Evolutionary conservation across 2,329 filamentous ascomycete genomes (phyloP), one percentile per base, ranked within the genome.

Genomic region (Calonectria hongkongensis): DNA sequence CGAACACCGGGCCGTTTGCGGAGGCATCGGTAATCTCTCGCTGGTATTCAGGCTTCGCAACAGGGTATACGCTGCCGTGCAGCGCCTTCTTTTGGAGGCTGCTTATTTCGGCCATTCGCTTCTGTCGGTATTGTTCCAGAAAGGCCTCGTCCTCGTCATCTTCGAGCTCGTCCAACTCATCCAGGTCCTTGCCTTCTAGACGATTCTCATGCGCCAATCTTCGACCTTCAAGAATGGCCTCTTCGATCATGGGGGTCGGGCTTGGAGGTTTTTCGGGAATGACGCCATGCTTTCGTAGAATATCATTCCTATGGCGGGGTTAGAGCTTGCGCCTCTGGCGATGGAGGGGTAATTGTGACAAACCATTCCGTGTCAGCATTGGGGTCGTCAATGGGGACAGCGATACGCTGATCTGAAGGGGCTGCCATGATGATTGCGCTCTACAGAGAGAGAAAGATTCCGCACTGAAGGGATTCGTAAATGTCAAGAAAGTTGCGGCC

Each of bases 241-340:
- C 96, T 86, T 99, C 94, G 80, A 99, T 98, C 87, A 98, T 93
- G 8, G 96, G 95, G 2, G 97, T 98, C 2, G 97, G 97, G 56
- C 96, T 98, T 3, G 96, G 95, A 0, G 96, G 95, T 83, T 98
- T 98, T 83, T 98, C 96, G n/a, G 97, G 97, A 74, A 99, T 98
- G 77, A 99, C 89, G 77, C 95, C 95, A 87, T 99, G 95, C 84
- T 98, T 97, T 79, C 97, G 94, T 71, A 99, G 92, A 81, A 99
- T 99, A 79, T 99, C 97, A 84, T 99, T 99, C 96, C 96, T 98
- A 75, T 70, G 64, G 73, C 68, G 71, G 73, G 77, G 75, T 84
- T 73, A 83, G 79, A 78, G 70, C 65, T 73, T 64, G 66, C 21
- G 39, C 47, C 8, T 28, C 30, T 58, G 56, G 58, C 51, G n/a